Base-by-base conservation (phyloP, 345 rosid species). In the Arabis hirsuta region DNA sequence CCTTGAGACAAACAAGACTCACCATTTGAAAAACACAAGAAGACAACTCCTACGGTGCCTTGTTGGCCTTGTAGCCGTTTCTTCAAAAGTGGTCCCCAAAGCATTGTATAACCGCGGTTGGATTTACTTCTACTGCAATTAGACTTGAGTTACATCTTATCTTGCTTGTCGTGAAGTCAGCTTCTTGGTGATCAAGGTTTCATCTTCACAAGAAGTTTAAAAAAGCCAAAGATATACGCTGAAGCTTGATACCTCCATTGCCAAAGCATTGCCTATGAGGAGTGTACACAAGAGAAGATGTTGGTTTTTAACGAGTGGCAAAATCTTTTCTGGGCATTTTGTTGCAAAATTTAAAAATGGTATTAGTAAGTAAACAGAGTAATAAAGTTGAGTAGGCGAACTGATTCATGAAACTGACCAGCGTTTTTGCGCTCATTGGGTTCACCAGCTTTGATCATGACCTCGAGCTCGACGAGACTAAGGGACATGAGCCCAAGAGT, bases 401-500 rank as follows among this genome's bases (percentile, higher is more conserved):
- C 7, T 9, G 13, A 12, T 22, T 73, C 3, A 36, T 14, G 69
- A 32, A 10, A 71, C 52, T 11, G 52, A 90, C 97, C 91, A 63
- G 96, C 96, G 69, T 88, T 85, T 68, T 76, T 87, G 31, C 88
- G 83, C 57, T 85, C 95, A 9, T 80, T 79, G n/a, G 96, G 91
- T 65, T 65, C 80, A 53, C 98, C 98, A 7, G 96, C 88, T 72
- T 80, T 90, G 69, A 78, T 71, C 51, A 93, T 83, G 73, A 93
- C 87, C 76, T 93, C 98, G 3, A 90, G 96, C 75, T 93, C 97
- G 31, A 92, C 91, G 3, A 86, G 62, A 81, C 91, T 87, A 65
- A 92, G 88, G 48, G 96, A 90, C 96, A 92, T 92, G 75, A 92
- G 96, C 39, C 98, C 98, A 13, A 92, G 74, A 29, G 96, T 88